phyloP scores from a whole-genome alignment of 345 rosid genomes.

The Pistacia atlantica region DNA sequence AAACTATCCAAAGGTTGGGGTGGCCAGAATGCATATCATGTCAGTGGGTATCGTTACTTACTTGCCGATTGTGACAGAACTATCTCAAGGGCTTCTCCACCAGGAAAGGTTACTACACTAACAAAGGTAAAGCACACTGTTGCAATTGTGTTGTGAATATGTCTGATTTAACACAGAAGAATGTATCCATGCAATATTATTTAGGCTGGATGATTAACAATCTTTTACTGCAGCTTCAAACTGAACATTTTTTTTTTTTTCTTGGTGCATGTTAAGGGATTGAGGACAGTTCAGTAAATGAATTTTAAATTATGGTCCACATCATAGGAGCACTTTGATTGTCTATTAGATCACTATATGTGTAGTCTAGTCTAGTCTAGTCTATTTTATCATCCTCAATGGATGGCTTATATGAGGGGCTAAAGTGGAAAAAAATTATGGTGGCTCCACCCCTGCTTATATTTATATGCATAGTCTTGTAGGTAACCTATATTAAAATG shows the following conservation, averaged over 20 bases:
- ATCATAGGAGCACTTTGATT: not conserved
- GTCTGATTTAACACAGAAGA: not conserved
- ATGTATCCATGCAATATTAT: not conserved
- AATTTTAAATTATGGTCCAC: not conserved
- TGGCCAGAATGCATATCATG: constrained; percentile 97
- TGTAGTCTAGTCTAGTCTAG: not conserved
- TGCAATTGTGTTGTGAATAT: not conserved
- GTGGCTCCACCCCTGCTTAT: no score
- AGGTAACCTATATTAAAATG: no score
- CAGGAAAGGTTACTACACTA: constrained; percentile 86
- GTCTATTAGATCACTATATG: not conserved
- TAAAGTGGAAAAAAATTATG: no score
- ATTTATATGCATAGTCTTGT: no score
- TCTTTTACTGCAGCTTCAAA: not conserved
- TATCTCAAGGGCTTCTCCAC: constrained; percentile 86
- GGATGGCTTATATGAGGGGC: no score
- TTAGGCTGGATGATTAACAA: not conserved
- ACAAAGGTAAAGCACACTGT: constrained; percentile 57
- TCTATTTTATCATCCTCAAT: not conserved
- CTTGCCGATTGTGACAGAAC: constrained; percentile 74
- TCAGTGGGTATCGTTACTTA: constrained; percentile 88
- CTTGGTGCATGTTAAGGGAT: not conserved
- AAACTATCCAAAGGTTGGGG: constrained; percentile 96
- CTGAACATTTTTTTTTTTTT: not conserved
- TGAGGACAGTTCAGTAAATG: not conserved